phyloP scores from a whole-genome alignment of 2,329 filamentous ascomycete genomes.

The Fusarium begoniae region DNA sequence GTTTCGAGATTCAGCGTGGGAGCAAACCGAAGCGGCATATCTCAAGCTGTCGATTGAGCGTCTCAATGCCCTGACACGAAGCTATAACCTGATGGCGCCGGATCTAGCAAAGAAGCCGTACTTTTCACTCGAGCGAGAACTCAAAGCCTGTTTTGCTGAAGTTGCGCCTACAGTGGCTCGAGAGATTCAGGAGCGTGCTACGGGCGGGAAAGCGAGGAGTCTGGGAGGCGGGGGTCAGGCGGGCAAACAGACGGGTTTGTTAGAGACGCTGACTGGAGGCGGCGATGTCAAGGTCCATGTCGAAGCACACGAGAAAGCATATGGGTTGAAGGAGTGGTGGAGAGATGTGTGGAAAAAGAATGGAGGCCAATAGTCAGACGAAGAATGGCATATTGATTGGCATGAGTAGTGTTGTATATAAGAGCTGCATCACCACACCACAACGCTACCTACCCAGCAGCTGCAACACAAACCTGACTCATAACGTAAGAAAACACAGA shows the following conservation, averaged over 20 bases:
- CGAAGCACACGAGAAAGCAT: conserved; percentile 78
- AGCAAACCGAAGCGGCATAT: conserved; percentile 77
- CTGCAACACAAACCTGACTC: neutral
- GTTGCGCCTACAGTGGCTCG: conserved; percentile 79
- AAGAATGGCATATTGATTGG: neutral
- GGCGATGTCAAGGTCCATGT: conserved; percentile 68
- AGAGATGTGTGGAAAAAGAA: conserved; percentile 72
- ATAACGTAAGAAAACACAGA: neutral
- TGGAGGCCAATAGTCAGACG: neutral
- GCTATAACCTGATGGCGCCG: conserved; percentile 95
- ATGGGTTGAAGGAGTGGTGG: conserved; percentile 92
- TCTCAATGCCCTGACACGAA: conserved; percentile 81
- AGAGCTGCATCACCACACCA: neutral
- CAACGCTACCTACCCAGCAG: neutral
- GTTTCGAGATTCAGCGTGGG: conserved; percentile 83
- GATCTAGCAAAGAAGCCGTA: conserved; percentile 94
- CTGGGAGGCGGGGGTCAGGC: conserved; percentile 44
- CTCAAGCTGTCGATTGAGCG: conserved; percentile 78
- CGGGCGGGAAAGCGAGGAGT: conserved; percentile 49
- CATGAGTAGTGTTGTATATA: neutral
- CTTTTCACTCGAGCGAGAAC: conserved; percentile 82
- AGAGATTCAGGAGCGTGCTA: conserved; percentile 76
- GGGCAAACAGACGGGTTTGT: conserved; percentile 57
- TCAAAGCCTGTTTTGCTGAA: conserved; percentile 83
- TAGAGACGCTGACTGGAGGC: conserved; percentile 67